Conservation (phyloP, 441 rosid genomes). For the Adansonia madagascariensis region DNA sequence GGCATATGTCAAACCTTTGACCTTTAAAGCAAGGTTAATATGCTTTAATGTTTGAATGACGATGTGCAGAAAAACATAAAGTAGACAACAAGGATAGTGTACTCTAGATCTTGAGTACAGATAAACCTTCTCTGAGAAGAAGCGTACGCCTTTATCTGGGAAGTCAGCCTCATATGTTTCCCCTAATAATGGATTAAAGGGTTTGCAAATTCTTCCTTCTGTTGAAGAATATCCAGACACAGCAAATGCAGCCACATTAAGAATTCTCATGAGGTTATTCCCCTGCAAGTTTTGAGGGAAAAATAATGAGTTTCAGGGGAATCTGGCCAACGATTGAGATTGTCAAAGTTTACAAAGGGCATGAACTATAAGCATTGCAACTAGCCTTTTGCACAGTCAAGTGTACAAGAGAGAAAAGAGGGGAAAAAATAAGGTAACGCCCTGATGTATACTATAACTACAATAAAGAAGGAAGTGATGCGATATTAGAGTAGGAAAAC, state of each 20-base stretch:
- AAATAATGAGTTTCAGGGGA: background rate
- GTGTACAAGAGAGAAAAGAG: background rate
- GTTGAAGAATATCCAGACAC: constrained; percentile 91
- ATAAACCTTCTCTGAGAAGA: constrained; percentile 80
- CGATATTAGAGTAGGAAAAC: background rate
- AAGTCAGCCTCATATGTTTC: constrained; percentile 89
- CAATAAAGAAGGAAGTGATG: background rate
- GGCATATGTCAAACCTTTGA: background rate
- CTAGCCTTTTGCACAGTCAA: constrained; percentile 13
- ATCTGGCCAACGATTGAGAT: constrained; percentile 7
- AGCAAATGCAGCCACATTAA: constrained; percentile 92
- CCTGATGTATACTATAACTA: background rate
- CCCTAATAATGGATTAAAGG: constrained; percentile 87
- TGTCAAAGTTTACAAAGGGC: constrained; percentile 6
- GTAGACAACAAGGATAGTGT: background rate
- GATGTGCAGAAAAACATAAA: background rate
- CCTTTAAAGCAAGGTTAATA: background rate
- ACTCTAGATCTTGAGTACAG: background rate
- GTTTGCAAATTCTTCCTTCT: constrained; percentile 86
- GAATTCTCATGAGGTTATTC: constrained; percentile 73
- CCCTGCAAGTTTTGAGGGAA: constrained; percentile 52
- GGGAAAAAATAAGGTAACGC: background rate
- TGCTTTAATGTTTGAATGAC: background rate
- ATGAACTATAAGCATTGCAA: constrained; percentile 6
- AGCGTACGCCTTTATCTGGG: constrained; percentile 81